Percentiles rank a stretch among this genome's conserved stretches.
phyloP scores from a whole-genome alignment of 2,329 filamentous ascomycete genomes.

The Neofusicoccum parvum region DNA sequence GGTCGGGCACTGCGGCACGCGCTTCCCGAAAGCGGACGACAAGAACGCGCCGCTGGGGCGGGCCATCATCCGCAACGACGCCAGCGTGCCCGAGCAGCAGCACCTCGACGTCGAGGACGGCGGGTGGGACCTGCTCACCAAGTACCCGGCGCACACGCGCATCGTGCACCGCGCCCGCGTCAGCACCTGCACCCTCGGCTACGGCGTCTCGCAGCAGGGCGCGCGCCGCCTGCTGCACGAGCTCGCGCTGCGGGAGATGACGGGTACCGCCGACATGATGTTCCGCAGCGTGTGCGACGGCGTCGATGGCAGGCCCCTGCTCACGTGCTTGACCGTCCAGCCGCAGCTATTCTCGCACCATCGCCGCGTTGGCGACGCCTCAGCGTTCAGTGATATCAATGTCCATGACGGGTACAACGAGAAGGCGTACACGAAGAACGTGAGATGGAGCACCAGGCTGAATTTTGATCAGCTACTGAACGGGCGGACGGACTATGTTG shows the following conservation, averaged over 20 bases:
- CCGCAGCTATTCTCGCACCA: slow-evolving; percentile 31
- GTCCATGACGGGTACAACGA: slow-evolving; percentile 24
- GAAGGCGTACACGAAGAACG: slow-evolving; percentile 26
- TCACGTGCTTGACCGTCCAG: slow-evolving; percentile 31
- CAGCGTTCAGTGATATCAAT: slow-evolving; percentile 28
- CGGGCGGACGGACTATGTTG: slow-evolving; percentile 24
- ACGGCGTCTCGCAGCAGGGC: slow-evolving; percentile 24
- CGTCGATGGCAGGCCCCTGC: slow-evolving; percentile 21
- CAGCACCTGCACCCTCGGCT: slow-evolving; percentile 22
- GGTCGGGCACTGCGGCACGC: slow-evolving; percentile 38
- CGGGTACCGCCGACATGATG: slow-evolving; percentile 38
- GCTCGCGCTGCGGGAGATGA: slow-evolving; percentile 27
- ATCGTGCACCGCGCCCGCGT: slow-evolving; percentile 23
- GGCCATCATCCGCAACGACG: slow-evolving; percentile 26
- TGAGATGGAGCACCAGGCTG: slow-evolving; percentile 30
- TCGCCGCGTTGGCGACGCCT: slow-evolving; percentile 23
- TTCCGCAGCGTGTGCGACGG: slow-evolving; percentile 34
- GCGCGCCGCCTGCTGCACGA: slow-evolving; percentile 34
- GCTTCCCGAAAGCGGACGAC: slow-evolving; percentile 23
- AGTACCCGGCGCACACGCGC: slow-evolving; percentile 25
- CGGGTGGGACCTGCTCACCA: not conserved
- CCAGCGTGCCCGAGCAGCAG: slow-evolving; percentile 27
- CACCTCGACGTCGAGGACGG: slow-evolving; percentile 29
- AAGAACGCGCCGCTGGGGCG: slow-evolving; percentile 25
- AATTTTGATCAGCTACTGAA: slow-evolving; percentile 29